Base-by-base conservation (phyloP, 1,139 yeast species). In the Yamadazyma friedrichii region DNA sequence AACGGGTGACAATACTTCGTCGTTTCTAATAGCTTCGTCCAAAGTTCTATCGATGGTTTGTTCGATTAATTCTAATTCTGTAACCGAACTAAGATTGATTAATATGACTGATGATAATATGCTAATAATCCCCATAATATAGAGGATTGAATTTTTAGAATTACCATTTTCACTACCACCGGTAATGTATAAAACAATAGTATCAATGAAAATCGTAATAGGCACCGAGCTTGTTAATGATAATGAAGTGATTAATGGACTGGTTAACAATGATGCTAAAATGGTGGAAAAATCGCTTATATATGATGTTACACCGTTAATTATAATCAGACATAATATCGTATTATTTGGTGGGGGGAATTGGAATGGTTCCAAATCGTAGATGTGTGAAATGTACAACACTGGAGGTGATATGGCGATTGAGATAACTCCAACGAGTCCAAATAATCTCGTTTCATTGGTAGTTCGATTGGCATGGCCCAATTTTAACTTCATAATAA, bases 141-240 rank as follows among this genome's bases (percentile, higher is more conserved):
- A 78, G 8, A 62, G 49, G 6, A 59, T 50, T 8, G 63, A 58
- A 9, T 66, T 61, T 6, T 58, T 51, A 4, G 31, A 22, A 11
- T 11, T 20, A 3, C 53, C 47, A 2, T 56, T 44, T 13, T 43
- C 36, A 9, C 49, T 42, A 6, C 51, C 56, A 11, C 58, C 62
- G 0, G 62, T 50, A 6, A 58, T 36, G 10, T 50, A 48, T 30
- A 65, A 44, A 2, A 67, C 53, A 16, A 73, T 47, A 44, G 65
- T 73, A 48, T 77, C 80, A 13, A 73, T 57, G 42, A 73, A 64
- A 42, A 78, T 74, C 24, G 78, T 74, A 27, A 78, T 64, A 2
- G 83, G 83, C 29, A 78, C 74, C 0, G 78, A 73, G 0, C 78
- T 65, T 0, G 82, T 74, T 31, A 78, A 56, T 4, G 81, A 74